Percentiles rank a stretch among this genome's conserved stretches.
Evolutionary conservation across 805 yeast genomes (phyloP).

Genomic region (Lachancea nothofagi): DNA sequence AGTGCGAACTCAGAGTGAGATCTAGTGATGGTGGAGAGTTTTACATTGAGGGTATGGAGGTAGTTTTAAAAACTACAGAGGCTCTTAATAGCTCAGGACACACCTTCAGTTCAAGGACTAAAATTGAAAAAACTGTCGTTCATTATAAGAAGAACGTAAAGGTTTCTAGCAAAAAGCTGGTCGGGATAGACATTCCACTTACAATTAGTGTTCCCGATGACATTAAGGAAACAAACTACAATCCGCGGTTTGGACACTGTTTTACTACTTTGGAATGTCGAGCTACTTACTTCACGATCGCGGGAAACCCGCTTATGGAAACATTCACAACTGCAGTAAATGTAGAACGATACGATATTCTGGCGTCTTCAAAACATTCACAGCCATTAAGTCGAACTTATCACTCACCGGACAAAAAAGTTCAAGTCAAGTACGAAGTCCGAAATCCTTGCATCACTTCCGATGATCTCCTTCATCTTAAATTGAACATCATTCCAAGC

Average conservation of each 20-base stretch:
- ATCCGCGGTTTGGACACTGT: conserved; percentile 43
- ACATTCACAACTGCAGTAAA: conserved; percentile 36
- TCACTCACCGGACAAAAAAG: conserved; percentile 45
- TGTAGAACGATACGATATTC: conserved; percentile 50
- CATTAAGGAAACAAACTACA: conserved; percentile 47
- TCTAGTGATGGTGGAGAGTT: conserved; percentile 45
- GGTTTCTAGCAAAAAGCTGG: conserved; percentile 38
- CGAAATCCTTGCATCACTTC: conserved; percentile 57
- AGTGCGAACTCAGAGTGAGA: conserved; percentile 51
- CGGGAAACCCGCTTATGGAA: conserved; percentile 9
- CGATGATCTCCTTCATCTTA: conserved; percentile 41
- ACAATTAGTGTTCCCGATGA: conserved; percentile 51
- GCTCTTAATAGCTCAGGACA: conserved; percentile 34
- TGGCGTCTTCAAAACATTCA: conserved; percentile 52
- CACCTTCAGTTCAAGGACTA: conserved; percentile 21
- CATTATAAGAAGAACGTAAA: conserved; percentile 33
- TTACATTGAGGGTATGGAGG: conserved; percentile 42
- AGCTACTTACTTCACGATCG: conserved; percentile 15
- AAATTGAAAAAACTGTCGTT: conserved; percentile 23
- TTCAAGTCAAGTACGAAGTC: conserved; percentile 41
- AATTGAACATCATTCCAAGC: conserved; percentile 40
- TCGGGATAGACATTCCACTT: conserved; percentile 57
- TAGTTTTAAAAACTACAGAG: conserved; percentile 47
- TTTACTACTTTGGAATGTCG: conserved; percentile 39
- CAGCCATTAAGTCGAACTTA: conserved; percentile 44